phyloP scores from a whole-genome alignment of 2,329 filamentous ascomycete genomes.

The Leptoxyphium fumago region DNA sequence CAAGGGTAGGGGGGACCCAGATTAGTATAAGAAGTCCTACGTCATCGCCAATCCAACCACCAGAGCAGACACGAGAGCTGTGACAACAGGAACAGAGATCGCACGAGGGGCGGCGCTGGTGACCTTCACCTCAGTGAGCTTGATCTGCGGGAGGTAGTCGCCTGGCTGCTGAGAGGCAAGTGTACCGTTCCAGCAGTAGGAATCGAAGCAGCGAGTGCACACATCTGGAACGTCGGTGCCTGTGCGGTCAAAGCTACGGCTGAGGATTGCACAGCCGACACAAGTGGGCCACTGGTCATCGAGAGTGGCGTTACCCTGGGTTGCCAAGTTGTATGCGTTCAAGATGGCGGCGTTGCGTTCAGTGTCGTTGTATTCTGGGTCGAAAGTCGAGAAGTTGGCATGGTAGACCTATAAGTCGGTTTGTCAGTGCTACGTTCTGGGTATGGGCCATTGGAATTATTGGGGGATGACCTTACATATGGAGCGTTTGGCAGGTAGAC shows the following conservation, averaged over 20 bases:
- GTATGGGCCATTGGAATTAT: neutral
- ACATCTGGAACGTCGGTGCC: conserved; percentile 51
- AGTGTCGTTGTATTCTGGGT: conserved; percentile 44
- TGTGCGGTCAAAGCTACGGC: conserved; percentile 59
- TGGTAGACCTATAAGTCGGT: conserved; percentile 43
- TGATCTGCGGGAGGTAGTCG: conserved; percentile 14
- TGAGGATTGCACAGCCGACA: conserved; percentile 75
- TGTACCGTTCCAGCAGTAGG: conserved; percentile 92
- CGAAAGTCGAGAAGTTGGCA: conserved; percentile 71
- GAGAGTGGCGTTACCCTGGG: conserved; percentile 64
- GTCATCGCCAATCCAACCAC: neutral
- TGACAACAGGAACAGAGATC: neutral
- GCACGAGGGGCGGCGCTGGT: conserved; percentile 4
- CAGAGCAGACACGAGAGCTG: neutral
- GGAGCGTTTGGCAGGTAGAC: conserved; percentile 83
- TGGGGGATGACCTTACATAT: neutral
- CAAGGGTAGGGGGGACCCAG: too few species aligned
- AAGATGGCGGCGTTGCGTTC: conserved; percentile 67
- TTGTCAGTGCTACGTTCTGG: neutral
- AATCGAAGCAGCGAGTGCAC: conserved; percentile 61
- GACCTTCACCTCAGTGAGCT: conserved; percentile 8
- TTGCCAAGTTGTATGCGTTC: conserved; percentile 76
- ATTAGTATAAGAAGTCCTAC: neutral
- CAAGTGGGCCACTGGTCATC: conserved; percentile 67
- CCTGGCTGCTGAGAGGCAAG: conserved; percentile 18